These are phyloP conservation scores for Catharanthus roseus DNA, from an alignment of 257 asterid species.

Conservation along the genomic window DNA sequence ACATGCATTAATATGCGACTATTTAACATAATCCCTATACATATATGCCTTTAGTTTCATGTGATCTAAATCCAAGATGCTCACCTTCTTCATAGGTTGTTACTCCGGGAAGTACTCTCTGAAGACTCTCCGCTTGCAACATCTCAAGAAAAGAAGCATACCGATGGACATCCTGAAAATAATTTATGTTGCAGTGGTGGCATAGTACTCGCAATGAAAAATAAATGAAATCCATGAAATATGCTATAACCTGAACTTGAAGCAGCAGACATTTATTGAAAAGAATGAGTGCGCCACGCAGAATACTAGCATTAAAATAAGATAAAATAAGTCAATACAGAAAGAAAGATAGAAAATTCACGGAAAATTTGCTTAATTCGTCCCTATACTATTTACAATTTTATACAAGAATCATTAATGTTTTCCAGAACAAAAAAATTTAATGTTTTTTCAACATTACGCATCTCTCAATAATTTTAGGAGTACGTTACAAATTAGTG, in stretches of 20 bases:
- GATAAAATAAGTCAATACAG: constrained; percentile 15
- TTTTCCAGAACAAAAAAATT: too few species aligned
- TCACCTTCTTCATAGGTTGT: constrained; percentile 62
- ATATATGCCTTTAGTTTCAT: neutral
- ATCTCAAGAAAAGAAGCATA: constrained; percentile 75
- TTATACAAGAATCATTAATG: too few species aligned
- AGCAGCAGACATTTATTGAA: constrained; percentile 65
- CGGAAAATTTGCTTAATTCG: too few species aligned
- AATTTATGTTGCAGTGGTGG: constrained; percentile 11
- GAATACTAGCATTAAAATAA: constrained; percentile 46
- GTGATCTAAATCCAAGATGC: neutral
- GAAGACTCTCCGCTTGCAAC: constrained; percentile 63
- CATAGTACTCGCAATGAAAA: constrained; percentile 1
- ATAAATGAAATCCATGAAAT: constrained; percentile 20
- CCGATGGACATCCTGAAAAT: constrained; percentile 50
- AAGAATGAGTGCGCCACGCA: constrained; percentile 49
- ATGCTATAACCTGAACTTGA: constrained; percentile 70
- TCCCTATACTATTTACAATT: too few species aligned
- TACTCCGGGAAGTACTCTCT: constrained; percentile 76
- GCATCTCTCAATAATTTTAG: too few species aligned
- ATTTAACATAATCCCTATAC: too few species aligned
- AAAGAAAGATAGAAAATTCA: neutral
- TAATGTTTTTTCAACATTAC: too few species aligned
- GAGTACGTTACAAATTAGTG: too few species aligned
- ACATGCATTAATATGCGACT: too few species aligned